Evolutionary conservation across 2,329 filamentous ascomycete genomes (phyloP).

Genomic region (Pseudogymnoascus sp.): DNA sequence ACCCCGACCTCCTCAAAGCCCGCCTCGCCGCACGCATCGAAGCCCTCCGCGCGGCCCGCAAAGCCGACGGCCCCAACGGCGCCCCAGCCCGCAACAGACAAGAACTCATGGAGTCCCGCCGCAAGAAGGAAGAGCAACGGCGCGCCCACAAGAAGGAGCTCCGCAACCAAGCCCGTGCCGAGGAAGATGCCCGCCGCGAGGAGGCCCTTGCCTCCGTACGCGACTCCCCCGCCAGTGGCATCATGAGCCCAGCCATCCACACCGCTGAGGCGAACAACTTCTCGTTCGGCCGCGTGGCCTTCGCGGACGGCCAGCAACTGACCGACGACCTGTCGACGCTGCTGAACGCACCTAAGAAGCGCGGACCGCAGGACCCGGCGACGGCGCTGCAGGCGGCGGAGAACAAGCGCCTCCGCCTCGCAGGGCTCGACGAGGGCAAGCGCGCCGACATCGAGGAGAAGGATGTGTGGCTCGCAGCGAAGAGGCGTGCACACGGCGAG

Average conservation of each 20-base stretch:
- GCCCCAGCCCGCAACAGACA: constrained; percentile 78
- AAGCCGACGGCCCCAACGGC: constrained; percentile 77
- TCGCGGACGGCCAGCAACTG: constrained; percentile 74
- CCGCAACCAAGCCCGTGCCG: constrained; percentile 66
- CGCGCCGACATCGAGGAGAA: constrained; percentile 85
- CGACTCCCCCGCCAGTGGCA: constrained; percentile 47
- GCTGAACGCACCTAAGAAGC: constrained; percentile 63
- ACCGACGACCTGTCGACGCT: constrained; percentile 60
- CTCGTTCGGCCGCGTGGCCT: constrained; percentile 85
- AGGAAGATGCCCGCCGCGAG: constrained; percentile 63
- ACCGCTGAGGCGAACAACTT: constrained; percentile 60
- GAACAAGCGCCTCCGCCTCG: constrained; percentile 75
- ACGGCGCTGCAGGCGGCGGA: constrained; percentile 80
- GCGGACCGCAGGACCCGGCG: constrained; percentile 76
- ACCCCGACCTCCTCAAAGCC: constrained; percentile 67
- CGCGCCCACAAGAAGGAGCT: constrained; percentile 85
- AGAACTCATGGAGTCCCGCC: constrained; percentile 82
- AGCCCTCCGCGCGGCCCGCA: constrained; percentile 73
- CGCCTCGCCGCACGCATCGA: constrained; percentile 79
- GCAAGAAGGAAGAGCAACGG: constrained; percentile 78
- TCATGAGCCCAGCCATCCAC: constrained; percentile 49
- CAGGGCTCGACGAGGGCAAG: constrained; percentile 69
- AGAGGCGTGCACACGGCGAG: constrained; percentile 82
- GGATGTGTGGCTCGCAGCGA: constrained; percentile 86
- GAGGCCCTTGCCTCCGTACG: constrained; percentile 52